Base-by-base conservation (phyloP, 768 basidiomycete species). In the Austroboletus eburneus region DNA sequence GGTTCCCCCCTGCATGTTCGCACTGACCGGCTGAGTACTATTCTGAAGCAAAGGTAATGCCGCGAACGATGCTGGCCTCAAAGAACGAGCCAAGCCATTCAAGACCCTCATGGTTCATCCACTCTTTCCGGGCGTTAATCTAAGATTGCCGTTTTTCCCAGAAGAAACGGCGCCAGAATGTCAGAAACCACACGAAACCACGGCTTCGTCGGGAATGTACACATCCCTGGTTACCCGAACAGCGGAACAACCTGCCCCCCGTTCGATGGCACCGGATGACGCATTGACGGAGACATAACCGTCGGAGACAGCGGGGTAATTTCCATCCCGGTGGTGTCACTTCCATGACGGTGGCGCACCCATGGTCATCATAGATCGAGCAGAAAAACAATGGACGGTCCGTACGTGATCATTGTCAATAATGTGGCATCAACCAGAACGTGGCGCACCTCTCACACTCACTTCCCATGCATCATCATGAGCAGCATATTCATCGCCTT, bases 141-240 rank as follows among this genome's bases (percentile, higher is more conserved):
- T 52, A 22, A 59, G 56, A 59, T 59, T 51, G 39, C 25, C 45
- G 35, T 46, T 9, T 17, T 43, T 27, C 30, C 42, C 29, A 25
- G 36, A 50, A 50, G 35, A 20, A 18, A 43, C 14, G 37, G 25
- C 16, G 21, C 36, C 21, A 48, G 46, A 55, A 51, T 20, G 39
- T 20, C 43, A 34, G 45, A 62, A 52, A 47, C 46, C 47, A 35
- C 45, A 23, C 44, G 49, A 38, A 40, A 50, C 40, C 30, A 23
- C 17, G 33, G 42, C 41, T 46, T 50, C 60, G 47, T 53, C 39
- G 41, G 45, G 18, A 56, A 35, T 44, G 43, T 20, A 23, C 45
- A 41, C 42, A 43, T 29, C 35, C 58, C 48, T 50, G 50, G 48
- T 52, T 50, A 63, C 54, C 55, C 58, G 52, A 50, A 51, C 17